A percentile compares a stretch with the other conserved stretches of the same genome.
These are phyloP conservation scores for Mrakiaceae sp. DNA, from an alignment of 1,284 basidiomycete genomes.

Conservation along the genomic window DNA sequence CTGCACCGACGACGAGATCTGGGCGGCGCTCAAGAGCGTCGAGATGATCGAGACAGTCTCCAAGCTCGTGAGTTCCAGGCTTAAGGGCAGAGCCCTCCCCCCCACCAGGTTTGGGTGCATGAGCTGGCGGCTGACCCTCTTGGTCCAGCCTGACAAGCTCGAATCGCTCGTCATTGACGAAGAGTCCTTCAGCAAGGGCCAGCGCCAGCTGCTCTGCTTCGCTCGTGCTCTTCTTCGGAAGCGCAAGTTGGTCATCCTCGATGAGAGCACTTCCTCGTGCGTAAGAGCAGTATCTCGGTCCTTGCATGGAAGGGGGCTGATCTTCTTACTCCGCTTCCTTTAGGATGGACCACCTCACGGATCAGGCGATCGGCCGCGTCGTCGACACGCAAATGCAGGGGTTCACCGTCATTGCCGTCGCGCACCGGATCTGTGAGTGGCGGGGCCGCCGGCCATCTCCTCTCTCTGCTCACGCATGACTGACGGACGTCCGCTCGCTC, in stretches of 20 bases:
- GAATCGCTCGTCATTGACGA: background rate
- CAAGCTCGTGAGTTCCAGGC: conserved; percentile 16
- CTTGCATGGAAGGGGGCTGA: background rate
- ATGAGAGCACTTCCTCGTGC: conserved; percentile 21
- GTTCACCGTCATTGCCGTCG: conserved; percentile 1
- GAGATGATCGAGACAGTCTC: conserved; percentile 24
- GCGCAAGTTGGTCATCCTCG: conserved; percentile 29
- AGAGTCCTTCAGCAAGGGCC: conserved; percentile 19
- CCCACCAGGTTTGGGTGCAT: conserved; percentile 19
- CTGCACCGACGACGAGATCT: conserved; percentile 24
- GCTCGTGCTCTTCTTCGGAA: conserved; percentile 30
- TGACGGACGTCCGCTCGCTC: background rate
- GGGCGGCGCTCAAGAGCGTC: conserved; percentile 25
- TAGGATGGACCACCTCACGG: conserved; percentile 11
- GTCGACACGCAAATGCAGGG: background rate
- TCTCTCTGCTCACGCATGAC: background rate
- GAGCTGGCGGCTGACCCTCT: conserved; percentile 5
- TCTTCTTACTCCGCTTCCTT: background rate
- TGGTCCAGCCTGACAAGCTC: conserved; percentile 16
- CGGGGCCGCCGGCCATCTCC: background rate
- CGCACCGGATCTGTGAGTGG: conserved; percentile 3
- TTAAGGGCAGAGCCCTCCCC: background rate
- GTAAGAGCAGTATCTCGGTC: background rate
- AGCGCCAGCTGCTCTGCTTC: conserved; percentile 33
- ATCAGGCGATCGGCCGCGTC: background rate